phyloP scores from a whole-genome alignment of 495 filamentous ascomycete species.

The Articulospora tetracladia region DNA sequence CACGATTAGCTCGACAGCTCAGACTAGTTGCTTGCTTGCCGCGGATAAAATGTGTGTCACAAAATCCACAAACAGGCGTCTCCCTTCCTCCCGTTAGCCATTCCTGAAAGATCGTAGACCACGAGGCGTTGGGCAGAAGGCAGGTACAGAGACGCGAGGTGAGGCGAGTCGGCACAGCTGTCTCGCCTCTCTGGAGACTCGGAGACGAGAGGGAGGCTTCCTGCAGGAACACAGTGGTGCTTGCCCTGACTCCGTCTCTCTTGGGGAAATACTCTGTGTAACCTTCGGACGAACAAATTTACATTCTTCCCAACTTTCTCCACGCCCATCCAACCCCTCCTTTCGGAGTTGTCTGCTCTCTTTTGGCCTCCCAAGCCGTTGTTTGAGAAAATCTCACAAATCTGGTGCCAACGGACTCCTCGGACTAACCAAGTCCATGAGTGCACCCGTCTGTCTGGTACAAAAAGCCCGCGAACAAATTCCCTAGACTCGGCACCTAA shows the following conservation, averaged over 20 bases:
- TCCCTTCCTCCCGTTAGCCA: neutral
- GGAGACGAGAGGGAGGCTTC: slow-evolving; percentile 9
- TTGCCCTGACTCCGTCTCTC: neutral
- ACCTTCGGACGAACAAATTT: no score
- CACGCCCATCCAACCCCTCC: neutral
- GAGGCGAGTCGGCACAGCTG: neutral
- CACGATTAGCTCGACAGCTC: neutral
- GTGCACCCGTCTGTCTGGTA: neutral
- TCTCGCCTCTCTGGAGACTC: neutral
- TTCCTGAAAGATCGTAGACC: neutral
- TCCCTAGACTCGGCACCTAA: neutral
- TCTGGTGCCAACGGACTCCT: neutral
- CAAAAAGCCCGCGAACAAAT: neutral
- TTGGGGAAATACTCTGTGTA: neutral
- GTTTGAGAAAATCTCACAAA: neutral
- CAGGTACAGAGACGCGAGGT: neutral
- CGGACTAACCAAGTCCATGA: neutral
- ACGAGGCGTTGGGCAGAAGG: neutral
- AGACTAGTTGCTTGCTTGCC: neutral
- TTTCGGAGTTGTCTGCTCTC: neutral
- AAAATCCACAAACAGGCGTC: slow-evolving; percentile 2
- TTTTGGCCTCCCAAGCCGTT: neutral
- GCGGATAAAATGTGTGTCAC: slow-evolving; percentile 10
- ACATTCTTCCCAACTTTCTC: no score
- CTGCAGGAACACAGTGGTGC: slow-evolving; percentile 24